phyloP scores from a whole-genome alignment of 2,329 filamentous ascomycete species.

The Clonostachys rhizophaga region DNA sequence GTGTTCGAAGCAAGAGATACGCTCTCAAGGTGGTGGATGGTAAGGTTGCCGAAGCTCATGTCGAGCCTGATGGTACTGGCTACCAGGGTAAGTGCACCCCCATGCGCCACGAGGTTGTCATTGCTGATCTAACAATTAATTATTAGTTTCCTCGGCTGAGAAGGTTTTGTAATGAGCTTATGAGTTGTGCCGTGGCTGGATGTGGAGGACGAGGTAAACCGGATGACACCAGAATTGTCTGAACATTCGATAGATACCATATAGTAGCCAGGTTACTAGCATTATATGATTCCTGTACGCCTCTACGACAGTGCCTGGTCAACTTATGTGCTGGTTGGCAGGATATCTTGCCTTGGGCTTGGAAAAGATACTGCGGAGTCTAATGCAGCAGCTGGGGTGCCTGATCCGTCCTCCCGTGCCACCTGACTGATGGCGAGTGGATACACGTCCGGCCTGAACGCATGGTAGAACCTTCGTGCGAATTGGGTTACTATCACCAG shows the following conservation, averaged over 20 bases:
- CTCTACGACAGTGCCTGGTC: no score
- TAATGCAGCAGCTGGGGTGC: no score
- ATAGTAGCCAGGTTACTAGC: no score
- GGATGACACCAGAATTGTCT: background rate
- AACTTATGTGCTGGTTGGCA: no score
- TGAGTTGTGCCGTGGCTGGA: conserved; percentile 3
- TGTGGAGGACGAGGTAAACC: background rate
- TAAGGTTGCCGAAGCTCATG: conserved; percentile 73
- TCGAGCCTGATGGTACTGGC: conserved; percentile 87
- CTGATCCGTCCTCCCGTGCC: no score
- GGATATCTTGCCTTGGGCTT: no score
- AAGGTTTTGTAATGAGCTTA: conserved; percentile 34
- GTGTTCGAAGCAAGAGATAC: conserved; percentile 81
- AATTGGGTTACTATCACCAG: background rate
- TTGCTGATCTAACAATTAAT: background rate
- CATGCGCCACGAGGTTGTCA: background rate
- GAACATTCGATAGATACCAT: no score
- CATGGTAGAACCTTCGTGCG: no score
- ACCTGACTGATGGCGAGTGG: no score
- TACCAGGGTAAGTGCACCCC: conserved; percentile 56
- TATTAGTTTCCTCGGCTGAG: conserved; percentile 43
- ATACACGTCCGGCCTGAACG: no score
- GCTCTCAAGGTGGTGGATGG: conserved; percentile 79
- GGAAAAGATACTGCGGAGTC: no score
- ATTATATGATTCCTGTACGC: no score